phyloP scores from a whole-genome alignment of 768 basidiomycete species.

The Grammothele lineata region DNA sequence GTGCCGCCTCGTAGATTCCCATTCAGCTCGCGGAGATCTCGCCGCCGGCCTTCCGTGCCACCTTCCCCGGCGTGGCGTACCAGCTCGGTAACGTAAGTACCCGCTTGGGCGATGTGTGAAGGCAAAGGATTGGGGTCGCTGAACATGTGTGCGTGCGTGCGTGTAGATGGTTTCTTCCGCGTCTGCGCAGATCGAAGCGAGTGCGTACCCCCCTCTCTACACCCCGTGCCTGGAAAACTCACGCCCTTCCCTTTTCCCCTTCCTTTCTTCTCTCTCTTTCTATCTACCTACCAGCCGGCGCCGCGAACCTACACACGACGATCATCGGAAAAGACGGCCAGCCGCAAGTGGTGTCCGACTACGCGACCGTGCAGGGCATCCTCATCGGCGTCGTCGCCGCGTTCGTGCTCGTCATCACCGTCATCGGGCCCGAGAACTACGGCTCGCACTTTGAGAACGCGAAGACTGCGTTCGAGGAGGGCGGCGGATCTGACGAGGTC shows the following conservation, averaged over 20 bases:
- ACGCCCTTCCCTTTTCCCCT: background rate
- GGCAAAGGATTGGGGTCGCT: no score
- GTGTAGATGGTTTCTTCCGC: constrained; percentile 26
- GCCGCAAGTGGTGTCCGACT: constrained; percentile 36
- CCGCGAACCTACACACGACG: constrained; percentile 32
- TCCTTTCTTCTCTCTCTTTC: no score
- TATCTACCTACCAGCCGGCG: constrained; percentile 33
- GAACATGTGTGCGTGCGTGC: no score
- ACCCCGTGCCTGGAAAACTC: background rate
- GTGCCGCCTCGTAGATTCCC: constrained; percentile 48
- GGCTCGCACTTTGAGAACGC: constrained; percentile 76
- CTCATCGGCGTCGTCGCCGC: constrained; percentile 79
- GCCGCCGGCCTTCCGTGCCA: constrained; percentile 84
- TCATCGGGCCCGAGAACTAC: constrained; percentile 70
- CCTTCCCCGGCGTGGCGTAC: constrained; percentile 83
- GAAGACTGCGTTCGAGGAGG: constrained; percentile 75
- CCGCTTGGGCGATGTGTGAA: background rate
- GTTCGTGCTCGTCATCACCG: constrained; percentile 69
- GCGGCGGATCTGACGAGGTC: constrained; percentile 51
- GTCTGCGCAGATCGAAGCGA: constrained; percentile 31
- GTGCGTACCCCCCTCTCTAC: constrained; percentile 18
- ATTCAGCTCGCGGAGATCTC: constrained; percentile 82
- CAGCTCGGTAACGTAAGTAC: constrained; percentile 64
- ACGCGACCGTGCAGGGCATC: constrained; percentile 69
- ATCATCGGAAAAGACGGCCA: constrained; percentile 25